Percentiles rank a stretch among this genome's conserved stretches.
phyloP scores from a whole-genome alignment of 192 early-diverging fungal species.

The Linnemannia zychae region DNA sequence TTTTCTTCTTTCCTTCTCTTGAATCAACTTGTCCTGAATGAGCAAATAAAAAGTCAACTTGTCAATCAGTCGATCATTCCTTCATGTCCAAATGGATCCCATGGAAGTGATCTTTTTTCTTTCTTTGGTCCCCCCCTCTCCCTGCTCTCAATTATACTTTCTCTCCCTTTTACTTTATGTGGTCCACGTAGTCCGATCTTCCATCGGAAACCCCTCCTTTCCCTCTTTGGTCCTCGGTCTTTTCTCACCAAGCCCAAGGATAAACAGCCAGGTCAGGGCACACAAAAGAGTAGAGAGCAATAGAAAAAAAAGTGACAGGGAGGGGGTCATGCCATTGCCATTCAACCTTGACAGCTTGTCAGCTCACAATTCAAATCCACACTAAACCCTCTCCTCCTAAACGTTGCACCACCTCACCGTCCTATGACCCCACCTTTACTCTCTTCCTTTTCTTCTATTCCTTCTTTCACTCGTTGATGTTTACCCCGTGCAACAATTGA shows the following conservation, averaged over 20 bases:
- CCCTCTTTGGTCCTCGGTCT: background rate
- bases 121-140: background rate
- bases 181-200: background rate
- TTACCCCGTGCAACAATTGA: background rate
- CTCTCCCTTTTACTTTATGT: background rate
- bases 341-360: no score
- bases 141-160: background rate
- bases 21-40: background rate
- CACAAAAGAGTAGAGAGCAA: background rate
- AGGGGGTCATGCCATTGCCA: background rate
- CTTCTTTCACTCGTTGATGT: background rate
- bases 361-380: background rate
- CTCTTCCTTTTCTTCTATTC: background rate
- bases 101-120: conserved; percentile 4
- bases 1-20: background rate
- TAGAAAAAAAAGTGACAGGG: background rate
- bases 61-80: background rate
- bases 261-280: background rate
- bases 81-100: conserved; percentile 1
- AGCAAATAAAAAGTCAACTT: background rate
- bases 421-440: background rate
- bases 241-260: background rate
- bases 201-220: background rate
- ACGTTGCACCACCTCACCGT: background rate
- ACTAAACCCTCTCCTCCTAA: background rate